phyloP scores from a whole-genome alignment of 345 rosid genomes.

The Clarkia xantiana region DNA sequence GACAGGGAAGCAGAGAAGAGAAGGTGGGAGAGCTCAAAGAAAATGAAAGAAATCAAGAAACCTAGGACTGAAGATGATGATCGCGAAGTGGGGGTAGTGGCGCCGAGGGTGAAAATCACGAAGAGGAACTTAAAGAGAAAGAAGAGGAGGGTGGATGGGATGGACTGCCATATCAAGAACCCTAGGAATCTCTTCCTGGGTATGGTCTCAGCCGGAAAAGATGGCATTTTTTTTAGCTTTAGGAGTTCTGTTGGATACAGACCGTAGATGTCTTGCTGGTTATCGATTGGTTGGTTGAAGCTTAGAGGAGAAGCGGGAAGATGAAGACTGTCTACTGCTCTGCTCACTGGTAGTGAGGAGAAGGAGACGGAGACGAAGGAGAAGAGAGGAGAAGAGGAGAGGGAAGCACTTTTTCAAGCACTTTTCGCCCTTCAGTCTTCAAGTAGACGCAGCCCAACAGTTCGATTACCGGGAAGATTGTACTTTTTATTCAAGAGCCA shows the following conservation, averaged over 20 bases:
- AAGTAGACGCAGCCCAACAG: too few species aligned
- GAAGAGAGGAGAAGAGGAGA: slow-evolving; percentile 9
- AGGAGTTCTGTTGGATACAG: background rate
- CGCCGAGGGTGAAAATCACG: slow-evolving; percentile 9
- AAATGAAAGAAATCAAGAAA: slow-evolving; percentile 21
- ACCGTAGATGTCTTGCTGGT: background rate
- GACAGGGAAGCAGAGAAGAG: slow-evolving; percentile 44
- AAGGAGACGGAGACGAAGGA: background rate
- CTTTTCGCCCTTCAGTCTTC: background rate
- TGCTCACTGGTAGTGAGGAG: background rate
- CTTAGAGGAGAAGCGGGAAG: too few species aligned
- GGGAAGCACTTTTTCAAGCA: background rate
- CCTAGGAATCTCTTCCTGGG: slow-evolving; percentile 38
- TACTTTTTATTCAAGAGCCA: too few species aligned
- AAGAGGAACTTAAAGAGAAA: slow-evolving; percentile 30
- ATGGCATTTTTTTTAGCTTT: slow-evolving; percentile 7
- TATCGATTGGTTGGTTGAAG: background rate
- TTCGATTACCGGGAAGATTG: too few species aligned
- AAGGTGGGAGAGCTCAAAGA: slow-evolving; percentile 44
- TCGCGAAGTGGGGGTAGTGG: slow-evolving; percentile 4
- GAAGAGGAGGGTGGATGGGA: slow-evolving; percentile 39
- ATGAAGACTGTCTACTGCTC: background rate
- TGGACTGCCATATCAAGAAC: slow-evolving; percentile 65
- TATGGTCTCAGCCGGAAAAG: slow-evolving; percentile 20
- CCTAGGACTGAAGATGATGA: slow-evolving; percentile 3